phyloP scores from a whole-genome alignment of 225 moss, liverwort and hornwort genomes.

The Takakia lepidozioides region DNA sequence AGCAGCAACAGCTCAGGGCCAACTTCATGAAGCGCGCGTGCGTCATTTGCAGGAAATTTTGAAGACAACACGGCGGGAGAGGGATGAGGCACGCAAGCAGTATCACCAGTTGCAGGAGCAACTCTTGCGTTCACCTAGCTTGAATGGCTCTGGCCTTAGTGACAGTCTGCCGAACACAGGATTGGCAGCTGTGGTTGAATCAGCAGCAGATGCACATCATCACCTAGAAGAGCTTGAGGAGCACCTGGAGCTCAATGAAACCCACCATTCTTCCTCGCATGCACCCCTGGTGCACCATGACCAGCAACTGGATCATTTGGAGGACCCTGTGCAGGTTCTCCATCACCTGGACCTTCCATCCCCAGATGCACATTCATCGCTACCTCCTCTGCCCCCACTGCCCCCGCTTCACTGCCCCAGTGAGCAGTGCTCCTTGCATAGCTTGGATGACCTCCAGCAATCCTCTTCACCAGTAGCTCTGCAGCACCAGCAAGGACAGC shows the following conservation, averaged over 20 bases:
- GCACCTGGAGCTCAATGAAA: constrained; percentile 58
- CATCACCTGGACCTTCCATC: constrained; percentile 32
- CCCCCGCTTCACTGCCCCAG: constrained; percentile 41
- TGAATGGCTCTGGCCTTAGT: constrained; percentile 34
- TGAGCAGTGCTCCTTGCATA: constrained; percentile 31
- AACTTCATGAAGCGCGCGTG: constrained; percentile 70
- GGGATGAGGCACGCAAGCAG: constrained; percentile 74
- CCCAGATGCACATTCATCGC: constrained; percentile 34
- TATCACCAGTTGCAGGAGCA: constrained; percentile 46
- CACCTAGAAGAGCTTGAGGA: constrained; percentile 65
- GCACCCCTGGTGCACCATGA: constrained; percentile 38
- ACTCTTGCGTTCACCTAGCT: constrained; percentile 50
- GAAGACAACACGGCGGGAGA: constrained; percentile 54
- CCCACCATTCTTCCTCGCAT: constrained; percentile 15
- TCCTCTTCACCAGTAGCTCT: constrained; percentile 34
- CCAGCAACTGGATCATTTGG: constrained; percentile 38
- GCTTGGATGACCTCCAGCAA: constrained; percentile 33
- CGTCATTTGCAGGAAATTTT: constrained; percentile 72
- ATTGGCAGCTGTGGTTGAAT: constrained; percentile 10
- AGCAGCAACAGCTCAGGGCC: constrained; percentile 50
- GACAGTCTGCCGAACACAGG: constrained; percentile 21
- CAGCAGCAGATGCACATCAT: constrained; percentile 27
- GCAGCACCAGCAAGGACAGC: too few species aligned
- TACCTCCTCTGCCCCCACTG: constrained; percentile 31
- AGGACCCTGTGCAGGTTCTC: constrained; percentile 33